A percentile compares a stretch with the other conserved stretches of the same genome.
These are phyloP conservation scores for Lichenothelia convexa DNA, from an alignment of 495 filamentous ascomycete genomes.

Conservation along the genomic window DNA sequence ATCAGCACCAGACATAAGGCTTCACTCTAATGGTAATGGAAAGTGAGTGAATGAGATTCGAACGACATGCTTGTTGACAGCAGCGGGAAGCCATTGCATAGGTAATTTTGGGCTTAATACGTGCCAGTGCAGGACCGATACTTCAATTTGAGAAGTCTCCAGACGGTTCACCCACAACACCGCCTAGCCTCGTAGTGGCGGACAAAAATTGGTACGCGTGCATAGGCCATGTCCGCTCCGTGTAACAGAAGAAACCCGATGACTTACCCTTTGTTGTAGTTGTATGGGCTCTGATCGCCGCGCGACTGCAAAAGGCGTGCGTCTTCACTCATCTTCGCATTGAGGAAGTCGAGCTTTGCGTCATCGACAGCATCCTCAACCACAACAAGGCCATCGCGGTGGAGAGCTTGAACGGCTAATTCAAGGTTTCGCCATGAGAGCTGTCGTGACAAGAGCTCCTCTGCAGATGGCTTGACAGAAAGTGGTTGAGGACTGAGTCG, in stretches of 20 bases:
- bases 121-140: neutral
- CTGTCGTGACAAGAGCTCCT: neutral
- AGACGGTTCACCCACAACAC: too few relatives aligned
- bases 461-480: neutral
- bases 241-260: too few relatives aligned
- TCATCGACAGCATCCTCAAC: slow-evolving; percentile 7
- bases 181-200: too few relatives aligned
- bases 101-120: too few relatives aligned
- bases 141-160: neutral
- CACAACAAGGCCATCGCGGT: slow-evolving; percentile 9
- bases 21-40: too few relatives aligned
- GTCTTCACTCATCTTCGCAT: slow-evolving; percentile 7
- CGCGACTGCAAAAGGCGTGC: slow-evolving; percentile 5
- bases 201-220: too few relatives aligned
- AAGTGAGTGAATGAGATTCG: too few relatives aligned
- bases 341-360: slow-evolving; percentile 5
- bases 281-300: slow-evolving; percentile 1
- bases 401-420: slow-evolving; percentile 2
- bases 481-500: neutral
- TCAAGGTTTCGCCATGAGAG: neutral
- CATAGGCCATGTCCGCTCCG: too few relatives aligned
- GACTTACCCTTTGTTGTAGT: slow-evolving; percentile 2
- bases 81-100: too few relatives aligned
- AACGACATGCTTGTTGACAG: too few relatives aligned
- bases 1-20: too few relatives aligned